Conservation (phyloP, 129 eudicot genomes). For the Artemisia tridentata region DNA sequence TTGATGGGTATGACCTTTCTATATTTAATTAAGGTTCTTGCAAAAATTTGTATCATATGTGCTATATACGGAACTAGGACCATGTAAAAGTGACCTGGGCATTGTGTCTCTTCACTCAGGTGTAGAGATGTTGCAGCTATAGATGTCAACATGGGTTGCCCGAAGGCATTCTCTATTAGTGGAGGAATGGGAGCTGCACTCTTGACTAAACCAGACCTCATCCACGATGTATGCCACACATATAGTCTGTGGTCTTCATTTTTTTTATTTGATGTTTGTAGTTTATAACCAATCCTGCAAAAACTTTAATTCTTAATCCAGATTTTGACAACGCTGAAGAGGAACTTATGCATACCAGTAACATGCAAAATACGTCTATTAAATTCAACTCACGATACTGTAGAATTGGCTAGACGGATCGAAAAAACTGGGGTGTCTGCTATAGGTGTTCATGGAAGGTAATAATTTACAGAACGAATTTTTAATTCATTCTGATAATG, state of each 20-base stretch:
- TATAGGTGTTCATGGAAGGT: conserved; percentile 95
- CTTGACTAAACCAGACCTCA: conserved; percentile 75
- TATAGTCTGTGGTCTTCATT: background rate
- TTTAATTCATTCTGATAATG: background rate
- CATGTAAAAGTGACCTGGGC: background rate
- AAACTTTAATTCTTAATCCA: conserved; percentile 28
- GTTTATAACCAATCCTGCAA: conserved; percentile 7
- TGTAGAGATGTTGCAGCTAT: conserved; percentile 83
- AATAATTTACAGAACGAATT: conserved; percentile 10
- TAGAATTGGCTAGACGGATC: conserved; percentile 76
- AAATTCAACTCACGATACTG: conserved; percentile 64
- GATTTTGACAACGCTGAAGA: conserved; percentile 83
- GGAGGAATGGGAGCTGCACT: conserved; percentile 98
- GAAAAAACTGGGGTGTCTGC: conserved; percentile 96
- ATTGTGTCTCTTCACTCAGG: conserved; percentile 33
- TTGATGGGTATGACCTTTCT: no score
- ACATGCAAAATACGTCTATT: conserved; percentile 89
- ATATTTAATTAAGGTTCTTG: no score
- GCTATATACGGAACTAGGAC: no score
- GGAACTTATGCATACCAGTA: conserved; percentile 74
- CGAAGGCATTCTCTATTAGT: conserved; percentile 75
- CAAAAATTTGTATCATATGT: no score
- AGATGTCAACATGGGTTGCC: conserved; percentile 90
- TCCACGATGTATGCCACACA: conserved; percentile 64
- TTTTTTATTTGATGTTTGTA: background rate